Evolutionary conservation across 2,329 filamentous ascomycete genomes (phyloP), one percentile per base, ranked within the genome.

Genomic region (Microdochium nivale): DNA sequence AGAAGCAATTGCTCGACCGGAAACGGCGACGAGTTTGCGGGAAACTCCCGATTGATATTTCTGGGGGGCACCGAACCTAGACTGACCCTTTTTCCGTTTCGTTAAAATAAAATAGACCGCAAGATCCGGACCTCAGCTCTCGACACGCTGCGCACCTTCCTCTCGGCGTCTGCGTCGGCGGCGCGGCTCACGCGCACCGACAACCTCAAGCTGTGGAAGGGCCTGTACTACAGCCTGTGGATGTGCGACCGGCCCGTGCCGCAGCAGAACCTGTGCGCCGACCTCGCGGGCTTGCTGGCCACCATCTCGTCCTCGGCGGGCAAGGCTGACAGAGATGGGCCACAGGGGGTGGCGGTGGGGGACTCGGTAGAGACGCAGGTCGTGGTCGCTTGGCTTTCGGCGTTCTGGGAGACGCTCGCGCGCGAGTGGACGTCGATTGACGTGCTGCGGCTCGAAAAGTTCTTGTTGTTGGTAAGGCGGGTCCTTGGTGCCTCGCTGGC

Each of bases 171-270:
- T 40, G 67, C 73, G 35, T 62, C 69, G 37, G 55, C 68, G 60
- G 74, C 68, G 51, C 67, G 77, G 51, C 80, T 96, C 55, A 72
- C 80, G 19, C 73, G 80, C 40, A 68, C 87, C 58, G 90, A 96
- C 57, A 75, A 89, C 49, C 76, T 92, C 54, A 96, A 96, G 73
- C 80, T 97, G 58, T 96, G 90, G 90, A 95, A 95, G 66, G 92
- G 90, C 4, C 80, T 97, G 21, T 96, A 94, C 75, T 96, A 90
- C 77, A 86, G 86, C 63, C 81, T 94, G 62, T 96, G 90, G 86
- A 94, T 96, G 84, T 90, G 86, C 68, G 91, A 96, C 75, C 88
- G 90, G 48, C 86, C 90, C 11, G 72, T 84, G n/a, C 85, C 88
- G 2, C 92, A 96, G 74, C 90, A 96, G 74, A 80, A 80, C 44